These are phyloP conservation scores for Hypoxylon sp. DNA, from an alignment of 2,329 filamentous ascomycete species.

Conservation along the genomic window DNA sequence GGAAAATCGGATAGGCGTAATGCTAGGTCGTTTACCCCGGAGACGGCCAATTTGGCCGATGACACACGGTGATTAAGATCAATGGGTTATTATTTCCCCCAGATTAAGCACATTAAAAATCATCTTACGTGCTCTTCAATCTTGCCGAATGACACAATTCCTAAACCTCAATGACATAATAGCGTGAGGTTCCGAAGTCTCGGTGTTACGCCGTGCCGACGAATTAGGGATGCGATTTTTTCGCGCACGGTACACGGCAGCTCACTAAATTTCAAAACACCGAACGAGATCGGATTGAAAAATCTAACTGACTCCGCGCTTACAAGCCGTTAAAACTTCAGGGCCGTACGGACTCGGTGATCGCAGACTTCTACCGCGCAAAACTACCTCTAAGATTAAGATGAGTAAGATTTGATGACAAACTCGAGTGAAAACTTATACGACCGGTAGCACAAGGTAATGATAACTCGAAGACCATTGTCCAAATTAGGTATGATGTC, in stretches of 20 bases:
- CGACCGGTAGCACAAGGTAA: neutral
- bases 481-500: neutral
- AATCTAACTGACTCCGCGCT: neutral
- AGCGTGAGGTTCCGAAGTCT: neutral
- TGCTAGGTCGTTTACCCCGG: neutral
- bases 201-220: neutral
- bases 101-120: conserved; percentile 14
- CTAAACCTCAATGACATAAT: neutral
- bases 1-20: neutral
- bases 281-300: neutral
- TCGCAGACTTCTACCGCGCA: neutral
- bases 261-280: neutral
- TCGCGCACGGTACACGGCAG: neutral
- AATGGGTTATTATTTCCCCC: conserved; percentile 1
- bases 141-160: too few relatives aligned
- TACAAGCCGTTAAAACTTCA: neutral
- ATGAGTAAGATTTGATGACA: conserved; percentile 1
- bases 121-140: neutral
- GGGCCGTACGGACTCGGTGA: neutral
- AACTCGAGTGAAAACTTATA: neutral
- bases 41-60: conserved; percentile 14
- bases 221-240: neutral
- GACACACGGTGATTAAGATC: neutral
- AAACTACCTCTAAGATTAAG: neutral
- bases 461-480: neutral